phyloP scores from a whole-genome alignment of 352 stramenopile species.

The Globisporangium polare region DNA sequence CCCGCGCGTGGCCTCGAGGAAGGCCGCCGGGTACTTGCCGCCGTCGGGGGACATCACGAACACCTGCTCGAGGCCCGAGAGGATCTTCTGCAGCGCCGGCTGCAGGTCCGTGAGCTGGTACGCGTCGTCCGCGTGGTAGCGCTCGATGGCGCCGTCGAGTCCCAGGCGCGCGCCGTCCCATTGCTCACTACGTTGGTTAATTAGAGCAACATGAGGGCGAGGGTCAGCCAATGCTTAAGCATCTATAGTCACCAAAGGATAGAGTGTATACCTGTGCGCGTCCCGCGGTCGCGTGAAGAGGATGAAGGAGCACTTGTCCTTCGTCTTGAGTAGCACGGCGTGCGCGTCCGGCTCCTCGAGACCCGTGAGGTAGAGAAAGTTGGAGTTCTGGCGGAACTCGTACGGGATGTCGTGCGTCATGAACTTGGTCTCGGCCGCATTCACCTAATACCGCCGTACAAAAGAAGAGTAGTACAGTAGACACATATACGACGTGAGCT shows the following conservation, averaged over 20 bases:
- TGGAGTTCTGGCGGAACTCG: conserved; percentile 83
- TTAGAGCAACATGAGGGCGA: not conserved
- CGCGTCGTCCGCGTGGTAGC: conserved; percentile 62
- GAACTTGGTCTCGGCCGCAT: conserved; percentile 72
- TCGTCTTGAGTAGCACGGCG: conserved; percentile 71
- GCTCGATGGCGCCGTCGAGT: conserved; percentile 51
- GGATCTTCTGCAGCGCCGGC: conserved; percentile 41
- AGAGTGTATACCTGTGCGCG: conserved; percentile 39
- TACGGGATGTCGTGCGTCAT: conserved; percentile 88
- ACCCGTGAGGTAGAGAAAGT: conserved; percentile 85
- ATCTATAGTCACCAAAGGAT: not conserved
- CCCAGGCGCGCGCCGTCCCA: conserved; percentile 76
- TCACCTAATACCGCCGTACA: conserved; percentile 24
- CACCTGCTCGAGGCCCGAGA: conserved; percentile 56
- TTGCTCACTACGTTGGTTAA: conserved; percentile 63
- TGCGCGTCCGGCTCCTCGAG: conserved; percentile 75
- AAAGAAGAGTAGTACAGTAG: not conserved
- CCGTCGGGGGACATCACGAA: conserved; percentile 66
- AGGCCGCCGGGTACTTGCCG: conserved; percentile 44
- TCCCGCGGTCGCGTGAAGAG: conserved; percentile 78
- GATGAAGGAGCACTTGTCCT: conserved; percentile 57
- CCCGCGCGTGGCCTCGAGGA: conserved; percentile 51
- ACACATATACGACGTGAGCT: not conserved
- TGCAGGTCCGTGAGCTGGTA: conserved; percentile 63
- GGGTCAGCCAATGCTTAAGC: not conserved